Conservation (phyloP, 306 rosid species). For the Rosa persica region DNA sequence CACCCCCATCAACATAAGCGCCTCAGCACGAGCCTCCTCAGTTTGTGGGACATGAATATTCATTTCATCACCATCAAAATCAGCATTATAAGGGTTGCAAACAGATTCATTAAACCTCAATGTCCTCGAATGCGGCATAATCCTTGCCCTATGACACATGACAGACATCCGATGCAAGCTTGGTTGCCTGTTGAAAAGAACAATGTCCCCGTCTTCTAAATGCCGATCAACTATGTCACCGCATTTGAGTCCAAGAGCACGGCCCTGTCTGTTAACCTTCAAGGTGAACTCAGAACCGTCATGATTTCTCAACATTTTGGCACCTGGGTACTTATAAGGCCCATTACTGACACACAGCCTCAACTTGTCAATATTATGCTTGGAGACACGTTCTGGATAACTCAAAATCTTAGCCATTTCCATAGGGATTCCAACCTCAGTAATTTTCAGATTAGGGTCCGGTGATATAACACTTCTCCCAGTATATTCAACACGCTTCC, state of each 20-base stretch:
- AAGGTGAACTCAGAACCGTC: neutral
- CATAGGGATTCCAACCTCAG: slow-evolving; percentile 92
- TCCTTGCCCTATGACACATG: slow-evolving; percentile 94
- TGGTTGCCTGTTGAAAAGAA: slow-evolving; percentile 93
- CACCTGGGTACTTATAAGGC: slow-evolving; percentile 94
- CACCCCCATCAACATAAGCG: slow-evolving; percentile 94
- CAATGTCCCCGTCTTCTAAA: slow-evolving; percentile 89
- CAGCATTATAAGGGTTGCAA: slow-evolving; percentile 97
- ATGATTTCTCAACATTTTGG: slow-evolving; percentile 37
- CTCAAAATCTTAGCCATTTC: slow-evolving; percentile 82
- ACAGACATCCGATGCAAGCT: slow-evolving; percentile 97
- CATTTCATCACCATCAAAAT: slow-evolving; percentile 99
- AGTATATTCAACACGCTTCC: slow-evolving; percentile 88
- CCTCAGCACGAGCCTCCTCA: slow-evolving; percentile 99
- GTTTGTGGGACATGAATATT: slow-evolving; percentile 95
- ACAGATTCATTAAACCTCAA: slow-evolving; percentile 96
- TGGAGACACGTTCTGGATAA: slow-evolving; percentile 86
- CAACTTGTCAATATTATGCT: slow-evolving; percentile 84
- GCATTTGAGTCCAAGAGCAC: slow-evolving; percentile 59
- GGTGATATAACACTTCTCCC: slow-evolving; percentile 97
- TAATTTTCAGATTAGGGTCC: slow-evolving; percentile 85
- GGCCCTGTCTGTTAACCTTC: slow-evolving; percentile 42
- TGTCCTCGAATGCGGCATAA: slow-evolving; percentile 93
- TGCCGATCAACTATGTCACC: slow-evolving; percentile 94
- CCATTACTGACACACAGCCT: slow-evolving; percentile 88